Evolutionary conservation across 768 basidiomycete species (phyloP), one percentile per base, ranked within the genome.

Genomic region (Boletus tomentosulus): DNA sequence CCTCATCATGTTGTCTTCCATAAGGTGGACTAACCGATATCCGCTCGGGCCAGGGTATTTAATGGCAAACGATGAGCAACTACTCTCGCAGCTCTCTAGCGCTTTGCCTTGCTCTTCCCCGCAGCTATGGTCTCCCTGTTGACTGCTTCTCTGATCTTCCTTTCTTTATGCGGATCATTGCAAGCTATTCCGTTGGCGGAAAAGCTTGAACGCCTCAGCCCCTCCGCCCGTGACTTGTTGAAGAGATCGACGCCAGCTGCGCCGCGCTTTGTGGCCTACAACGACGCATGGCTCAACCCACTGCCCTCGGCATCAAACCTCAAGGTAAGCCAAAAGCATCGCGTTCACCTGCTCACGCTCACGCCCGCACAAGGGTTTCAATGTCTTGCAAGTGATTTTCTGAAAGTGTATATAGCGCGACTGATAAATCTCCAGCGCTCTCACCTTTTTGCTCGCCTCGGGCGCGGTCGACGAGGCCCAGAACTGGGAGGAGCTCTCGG

Each of bases 191-290:
- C 66, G 6, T 50, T 70, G 16, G 56, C 45, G 16, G 57, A 68
- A 3, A 70, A 57, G 15, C 57, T 70, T 25, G n/a, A 35, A n/a
- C 28, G 27, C 19, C 59, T 68, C 46, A 70, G 56, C 47, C 57
- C 57, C 1, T 1, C 22, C 19, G 63, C 68, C 25, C 66, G 60
- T 42, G 53, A 57, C 33, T 13, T 68, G 7, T 37, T 66, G 8
- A 63, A 55, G 57, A 56, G 53, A 27, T 27, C 65, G 3, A 62
- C 57, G 1, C 74, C 77, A 0, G 73, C 75, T 22, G 71, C 81
- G 1, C 84, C 85, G 25, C 73, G 78, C 57, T 85, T 74, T 41
- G 39, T 76, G 25, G 63, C 69, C 13, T 77, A 77, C 61, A 70
- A 72, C 42, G 76, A 78, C 49, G 50, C 53, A 19, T 81, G 65